phyloP scores from a whole-genome alignment of 1,139 yeast genomes.

The Geotrichum citri-aurantii region DNA sequence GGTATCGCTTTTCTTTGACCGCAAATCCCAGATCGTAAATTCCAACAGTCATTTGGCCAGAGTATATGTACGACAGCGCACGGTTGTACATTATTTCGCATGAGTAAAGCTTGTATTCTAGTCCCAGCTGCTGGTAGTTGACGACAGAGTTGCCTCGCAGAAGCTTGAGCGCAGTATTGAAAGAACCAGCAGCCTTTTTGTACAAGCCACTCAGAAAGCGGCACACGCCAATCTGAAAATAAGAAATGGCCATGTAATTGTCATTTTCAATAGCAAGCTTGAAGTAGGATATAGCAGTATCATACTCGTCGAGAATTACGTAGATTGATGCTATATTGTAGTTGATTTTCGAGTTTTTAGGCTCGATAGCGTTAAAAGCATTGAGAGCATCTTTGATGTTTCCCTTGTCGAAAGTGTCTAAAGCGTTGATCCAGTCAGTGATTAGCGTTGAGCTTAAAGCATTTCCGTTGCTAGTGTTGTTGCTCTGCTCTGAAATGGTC shows the following conservation, averaged over 20 bases:
- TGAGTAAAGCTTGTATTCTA: conserved; percentile 22
- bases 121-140: conserved; percentile 26
- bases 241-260: conserved; percentile 25
- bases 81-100: conserved; percentile 26
- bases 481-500: neutral
- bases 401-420: conserved; percentile 5
- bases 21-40: conserved; percentile 21
- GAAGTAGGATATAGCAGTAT: conserved; percentile 18
- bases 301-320: conserved; percentile 19
- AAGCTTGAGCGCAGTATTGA: conserved; percentile 22
- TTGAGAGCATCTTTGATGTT: conserved; percentile 6
- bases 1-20: conserved; percentile 20
- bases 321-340: conserved; percentile 21
- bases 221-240: conserved; percentile 25
- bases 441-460: neutral
- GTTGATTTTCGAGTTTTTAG: conserved; percentile 15
- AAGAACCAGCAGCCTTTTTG: conserved; percentile 21
- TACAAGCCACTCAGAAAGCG: conserved; percentile 23
- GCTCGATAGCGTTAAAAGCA: conserved; percentile 4
- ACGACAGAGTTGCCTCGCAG: conserved; percentile 24
- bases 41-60: conserved; percentile 20
- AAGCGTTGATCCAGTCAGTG: conserved; percentile 13
- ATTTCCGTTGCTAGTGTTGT: neutral
- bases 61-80: conserved; percentile 23
- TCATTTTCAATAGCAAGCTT: conserved; percentile 21